Evolutionary conservation across 2,329 filamentous ascomycete species (phyloP), one percentile per base, ranked within the genome.

Genomic region (Penicillium oxalicum): DNA sequence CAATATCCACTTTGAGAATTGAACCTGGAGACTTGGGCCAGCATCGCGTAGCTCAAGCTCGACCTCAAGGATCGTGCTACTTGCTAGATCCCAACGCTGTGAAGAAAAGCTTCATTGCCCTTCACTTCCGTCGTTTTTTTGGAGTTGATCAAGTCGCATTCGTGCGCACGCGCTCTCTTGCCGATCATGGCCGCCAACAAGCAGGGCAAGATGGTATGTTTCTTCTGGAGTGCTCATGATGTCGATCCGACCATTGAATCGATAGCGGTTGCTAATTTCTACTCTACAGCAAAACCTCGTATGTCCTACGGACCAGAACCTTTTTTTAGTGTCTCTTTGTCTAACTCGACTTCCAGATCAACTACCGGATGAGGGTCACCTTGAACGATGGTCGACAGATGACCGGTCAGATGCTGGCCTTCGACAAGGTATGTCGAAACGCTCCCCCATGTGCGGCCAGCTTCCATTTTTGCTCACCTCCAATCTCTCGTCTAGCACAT

Each of bases 121-220:
- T 63, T 58, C 60, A 32, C 62, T 58, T 59, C 54, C 51, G 52
- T 45, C 58, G 59, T 60, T 61, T 66, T 65, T 43, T 43, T 43
- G 58, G 55, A 50, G 53, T 40, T 50, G 18, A 46, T 50, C 48
- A 69, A 72, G 72, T 70, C 72, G 71, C 72, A 71, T 66, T 68
- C 68, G 71, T 72, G 72, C 70, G 72, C 71, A 60, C 58, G 53
- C 44, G 29, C 29, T 18, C 45, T 48, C 37, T 45, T 53, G 60
- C 56, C 53, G 59, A 47, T 39, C 68, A 83, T 71, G 83, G 82
- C 84, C 69, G 65, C 71, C 55, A 91, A 95, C 81, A 95, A 95
- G 75, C 91, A 96, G 75, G 93, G 93, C 75, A 97, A 98, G 81
- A 97, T 98, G 93, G 93, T 97, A 78, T 80, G 88, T 84, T 45